Base-by-base conservation (phyloP, 164 flowering plant species). In the Vitis amurensis region DNA sequence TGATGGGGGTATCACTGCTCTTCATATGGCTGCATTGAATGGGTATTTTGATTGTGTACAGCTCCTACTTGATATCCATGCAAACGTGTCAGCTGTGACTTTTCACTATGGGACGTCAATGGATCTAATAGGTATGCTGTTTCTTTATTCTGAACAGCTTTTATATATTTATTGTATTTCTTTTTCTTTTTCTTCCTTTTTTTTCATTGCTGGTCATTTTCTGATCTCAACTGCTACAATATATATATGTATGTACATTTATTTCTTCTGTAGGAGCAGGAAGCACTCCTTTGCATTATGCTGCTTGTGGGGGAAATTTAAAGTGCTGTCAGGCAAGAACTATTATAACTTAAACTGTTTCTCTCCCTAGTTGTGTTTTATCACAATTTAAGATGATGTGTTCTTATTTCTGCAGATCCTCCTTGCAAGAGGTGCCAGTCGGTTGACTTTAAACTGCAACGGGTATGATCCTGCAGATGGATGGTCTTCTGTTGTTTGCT, bases 221-320 rank as follows among this genome's bases (percentile, higher is more conserved):
- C 12, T 50, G 55, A 44, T 51, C 56, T 13, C 9, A 65, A 48
- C 51, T 68, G 67, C 50, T 53, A n/a, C 14, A 8, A 15, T 23
- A 23, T 55, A 50, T 30, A 59, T 50, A 0, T 37, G 12, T 3
- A 8, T 9, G 37, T 50, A 52, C 73, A 11, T 67, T 15, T 71
- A 15, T 52, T 67, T 73, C 50, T 37, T 60, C 68, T 72, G 59
- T 67, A 95, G 98, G 99, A 68, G 96, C 97, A 76, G 97, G 98
- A 77, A 95, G 99, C 79, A 91, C 99, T 62, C 93, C 99, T 68
- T 76, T 95, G 86, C 98, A 95, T 69, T 95, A 93, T 84, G 97
- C 99, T 75, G 99, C 98, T 68, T 93, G 93, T 80, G 98, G 97
- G 62, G 99, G 99, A 66, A 91, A 95, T 70, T 78, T 89, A 71